Conservation (phyloP, 495 filamentous ascomycete genomes). For the Penicillium soppii region DNA sequence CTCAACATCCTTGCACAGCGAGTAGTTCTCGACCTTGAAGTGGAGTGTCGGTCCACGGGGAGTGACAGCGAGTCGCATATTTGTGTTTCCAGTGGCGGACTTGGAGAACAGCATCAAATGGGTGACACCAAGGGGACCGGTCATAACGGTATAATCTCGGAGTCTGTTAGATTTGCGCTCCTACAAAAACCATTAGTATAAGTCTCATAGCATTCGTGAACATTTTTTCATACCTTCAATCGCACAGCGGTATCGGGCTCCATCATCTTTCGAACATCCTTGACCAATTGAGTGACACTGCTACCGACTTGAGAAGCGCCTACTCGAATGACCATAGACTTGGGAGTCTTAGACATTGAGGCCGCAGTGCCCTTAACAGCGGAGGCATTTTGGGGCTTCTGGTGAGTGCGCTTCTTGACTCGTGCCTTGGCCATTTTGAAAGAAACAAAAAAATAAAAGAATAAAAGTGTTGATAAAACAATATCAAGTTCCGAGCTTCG, state of each 20-base stretch:
- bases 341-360: constrained; percentile 62
- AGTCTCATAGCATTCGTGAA: neutral
- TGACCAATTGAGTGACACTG: constrained; percentile 86
- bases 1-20: constrained; percentile 84
- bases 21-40: constrained; percentile 96
- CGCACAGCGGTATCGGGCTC: constrained; percentile 89
- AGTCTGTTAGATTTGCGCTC: constrained; percentile 88
- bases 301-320: constrained; percentile 91
- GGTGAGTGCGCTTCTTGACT: constrained; percentile 88
- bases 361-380: constrained; percentile 52
- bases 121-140: constrained; percentile 88
- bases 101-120: constrained; percentile 94
- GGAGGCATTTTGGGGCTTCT: constrained; percentile 63
- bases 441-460: constrained; percentile 7
- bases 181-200: constrained; percentile 34
- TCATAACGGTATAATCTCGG: constrained; percentile 93
- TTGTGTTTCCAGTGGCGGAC: constrained; percentile 86
- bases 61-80: constrained; percentile 83
- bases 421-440: constrained; percentile 73
- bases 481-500: constrained; percentile 14
- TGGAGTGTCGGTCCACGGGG: constrained; percentile 91
- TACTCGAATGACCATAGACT: constrained; percentile 97
- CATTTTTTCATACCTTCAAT: constrained; percentile 52
- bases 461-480: too few species aligned
- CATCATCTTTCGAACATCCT: constrained; percentile 91